Evolutionary conservation across 208 protist genomes (phyloP).

Genomic region (Crithidia sp.): DNA sequence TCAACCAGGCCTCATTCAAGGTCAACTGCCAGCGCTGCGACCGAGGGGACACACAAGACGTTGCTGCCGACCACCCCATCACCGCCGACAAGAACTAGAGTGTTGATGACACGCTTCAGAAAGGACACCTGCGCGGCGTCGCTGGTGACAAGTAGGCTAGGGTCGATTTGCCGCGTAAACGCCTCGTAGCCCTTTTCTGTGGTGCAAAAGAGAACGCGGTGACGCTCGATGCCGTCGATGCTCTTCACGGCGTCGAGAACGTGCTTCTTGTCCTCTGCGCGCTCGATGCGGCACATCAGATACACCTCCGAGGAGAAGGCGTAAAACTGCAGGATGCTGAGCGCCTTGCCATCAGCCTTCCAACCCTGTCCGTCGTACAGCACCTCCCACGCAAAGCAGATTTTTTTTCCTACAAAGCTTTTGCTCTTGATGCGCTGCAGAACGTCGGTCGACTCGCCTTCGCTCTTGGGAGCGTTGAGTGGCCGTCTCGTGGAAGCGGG

Average conservation of each 20-base stretch:
- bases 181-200: conserved; percentile 86
- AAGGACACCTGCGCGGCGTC: conserved; percentile 58
- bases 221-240: conserved; percentile 60
- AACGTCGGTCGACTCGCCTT: conserved; percentile 18
- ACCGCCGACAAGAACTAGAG: conserved; percentile 62
- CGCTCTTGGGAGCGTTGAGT: conserved; percentile 24
- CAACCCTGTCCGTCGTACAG: conserved; percentile 53
- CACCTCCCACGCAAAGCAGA: conserved; percentile 82
- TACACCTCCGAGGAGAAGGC: conserved; percentile 69
- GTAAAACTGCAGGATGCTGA: conserved; percentile 47
- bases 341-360: conserved; percentile 51
- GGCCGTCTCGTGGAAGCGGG: conserved; percentile 18
- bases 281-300: conserved; percentile 75
- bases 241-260: conserved; percentile 50
- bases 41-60: conserved; percentile 38
- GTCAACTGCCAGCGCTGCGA: conserved; percentile 23
- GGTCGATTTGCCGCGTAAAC: conserved; percentile 83
- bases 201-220: conserved; percentile 85
- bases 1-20: conserved; percentile 2
- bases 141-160: conserved; percentile 65
- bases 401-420: conserved; percentile 51
- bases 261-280: conserved; percentile 47
- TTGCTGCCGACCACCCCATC: conserved; percentile 30
- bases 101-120: conserved; percentile 69
- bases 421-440: conserved; percentile 43